Conservation (phyloP, 768 basidiomycete genomes). For the Tephrocybe sp. region DNA sequence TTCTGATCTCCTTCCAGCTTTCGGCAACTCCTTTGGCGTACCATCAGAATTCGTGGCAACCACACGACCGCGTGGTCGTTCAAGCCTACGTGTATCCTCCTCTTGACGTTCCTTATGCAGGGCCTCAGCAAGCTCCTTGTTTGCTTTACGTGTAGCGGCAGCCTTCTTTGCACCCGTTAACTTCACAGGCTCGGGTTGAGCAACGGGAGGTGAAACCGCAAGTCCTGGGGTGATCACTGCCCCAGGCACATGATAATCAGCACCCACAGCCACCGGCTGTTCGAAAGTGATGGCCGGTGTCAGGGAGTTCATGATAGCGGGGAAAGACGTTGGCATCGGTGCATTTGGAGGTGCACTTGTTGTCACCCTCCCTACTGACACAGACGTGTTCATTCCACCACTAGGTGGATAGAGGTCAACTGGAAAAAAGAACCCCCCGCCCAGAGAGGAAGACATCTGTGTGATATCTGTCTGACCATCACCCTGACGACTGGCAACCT, state of each 20-base stretch:
- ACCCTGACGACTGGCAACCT: background rate
- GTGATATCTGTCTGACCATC: too few species aligned
- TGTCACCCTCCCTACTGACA: background rate
- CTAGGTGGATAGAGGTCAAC: background rate
- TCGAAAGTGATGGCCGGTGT: background rate
- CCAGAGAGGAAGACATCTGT: too few species aligned
- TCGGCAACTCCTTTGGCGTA: background rate
- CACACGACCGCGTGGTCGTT: background rate
- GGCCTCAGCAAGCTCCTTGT: background rate
- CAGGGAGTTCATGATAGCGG: background rate
- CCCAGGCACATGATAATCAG: background rate
- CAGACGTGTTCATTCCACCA: background rate
- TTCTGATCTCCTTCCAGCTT: background rate
- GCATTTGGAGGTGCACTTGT: background rate
- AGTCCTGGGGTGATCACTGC: background rate
- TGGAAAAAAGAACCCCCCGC: background rate
- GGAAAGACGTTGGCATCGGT: background rate
- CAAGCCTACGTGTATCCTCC: too few species aligned
- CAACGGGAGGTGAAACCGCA: background rate
- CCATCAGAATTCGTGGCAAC: background rate
- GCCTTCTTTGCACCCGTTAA: background rate
- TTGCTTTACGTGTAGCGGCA: background rate
- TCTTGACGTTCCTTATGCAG: too few species aligned
- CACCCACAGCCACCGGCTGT: background rate
- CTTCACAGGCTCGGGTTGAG: background rate